Percentiles rank a stretch among this genome's conserved stretches.
Evolutionary conservation across 2,329 filamentous ascomycete genomes (phyloP).

Genomic region (Talaromyces sp.): DNA sequence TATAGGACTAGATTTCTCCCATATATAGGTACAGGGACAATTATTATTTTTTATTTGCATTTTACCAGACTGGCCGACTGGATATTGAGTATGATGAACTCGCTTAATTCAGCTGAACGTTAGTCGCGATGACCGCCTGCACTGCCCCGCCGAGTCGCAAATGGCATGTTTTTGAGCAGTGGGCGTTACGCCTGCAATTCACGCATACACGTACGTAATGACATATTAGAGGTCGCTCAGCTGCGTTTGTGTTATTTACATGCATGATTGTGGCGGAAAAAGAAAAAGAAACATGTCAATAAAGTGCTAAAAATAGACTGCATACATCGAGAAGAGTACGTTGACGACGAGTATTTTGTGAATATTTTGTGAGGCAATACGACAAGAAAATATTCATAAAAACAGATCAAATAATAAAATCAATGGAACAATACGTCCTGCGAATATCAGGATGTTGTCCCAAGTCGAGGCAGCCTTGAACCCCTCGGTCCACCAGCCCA

Average conservation of each 20-base stretch:
- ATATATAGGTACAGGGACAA: too few species aligned
- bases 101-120: background rate
- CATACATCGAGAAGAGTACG: too few species aligned
- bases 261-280: background rate
- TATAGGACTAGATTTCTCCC: too few species aligned
- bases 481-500: background rate
- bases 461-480: too few species aligned
- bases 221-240: background rate
- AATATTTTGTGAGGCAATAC: too few species aligned
- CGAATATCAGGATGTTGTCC: too few species aligned
- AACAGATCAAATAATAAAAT: background rate
- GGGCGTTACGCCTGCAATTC: background rate
- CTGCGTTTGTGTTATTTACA: too few species aligned
- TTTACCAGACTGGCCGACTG: too few species aligned
- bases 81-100: background rate
- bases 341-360: background rate
- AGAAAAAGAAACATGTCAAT: background rate
- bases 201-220: background rate
- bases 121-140: background rate
- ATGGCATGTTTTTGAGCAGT: background rate
- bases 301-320: background rate
- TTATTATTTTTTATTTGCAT: too few species aligned
- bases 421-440: too few species aligned
- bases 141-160: background rate
- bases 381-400: background rate